Evolutionary conservation across 129 eudicot genomes (phyloP).

Genomic region (Centaurea solstitialis): DNA sequence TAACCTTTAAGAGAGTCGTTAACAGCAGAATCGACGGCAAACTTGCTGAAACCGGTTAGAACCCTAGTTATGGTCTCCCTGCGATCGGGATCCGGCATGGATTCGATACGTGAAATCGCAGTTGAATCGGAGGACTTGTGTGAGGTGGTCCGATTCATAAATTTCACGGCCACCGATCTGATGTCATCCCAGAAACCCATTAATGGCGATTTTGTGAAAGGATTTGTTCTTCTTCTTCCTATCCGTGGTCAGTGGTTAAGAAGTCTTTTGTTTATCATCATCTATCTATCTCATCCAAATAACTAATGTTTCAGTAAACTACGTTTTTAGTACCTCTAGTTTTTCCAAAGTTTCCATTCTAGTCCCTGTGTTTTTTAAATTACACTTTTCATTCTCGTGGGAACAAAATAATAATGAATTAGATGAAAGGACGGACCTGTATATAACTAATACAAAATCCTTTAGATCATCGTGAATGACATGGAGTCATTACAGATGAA

Average conservation of each 20-base stretch:
- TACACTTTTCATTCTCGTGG: not conserved
- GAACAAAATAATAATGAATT: too few species aligned
- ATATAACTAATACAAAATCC: not conserved
- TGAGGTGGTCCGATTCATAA: slow-evolving; percentile 20
- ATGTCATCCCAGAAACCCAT: slow-evolving; percentile 70
- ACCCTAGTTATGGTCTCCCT: slow-evolving; percentile 53
- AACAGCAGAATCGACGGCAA: slow-evolving; percentile 66
- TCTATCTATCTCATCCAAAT: not conserved
- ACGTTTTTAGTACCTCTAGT: too few species aligned
- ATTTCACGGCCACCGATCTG: slow-evolving; percentile 36
- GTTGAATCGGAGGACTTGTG: slow-evolving; percentile 20
- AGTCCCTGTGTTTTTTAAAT: not conserved
- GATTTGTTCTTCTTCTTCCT: too few species aligned
- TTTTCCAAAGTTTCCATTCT: not conserved
- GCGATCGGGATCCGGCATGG: slow-evolving; percentile 47
- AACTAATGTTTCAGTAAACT: not conserved
- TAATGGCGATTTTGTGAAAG: not conserved
- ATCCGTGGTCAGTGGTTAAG: slow-evolving; percentile 31
- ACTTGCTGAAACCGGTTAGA: slow-evolving; percentile 47
- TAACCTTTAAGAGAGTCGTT: slow-evolving; percentile 57
- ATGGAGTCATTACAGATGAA: too few species aligned
- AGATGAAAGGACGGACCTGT: too few species aligned
- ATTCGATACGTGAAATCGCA: slow-evolving; percentile 17
- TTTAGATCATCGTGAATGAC: too few species aligned
- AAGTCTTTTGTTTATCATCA: not conserved